These are phyloP conservation scores for Parastagonospora avenae DNA, from an alignment of 2,329 filamentous ascomycete genomes.

Conservation along the genomic window DNA sequence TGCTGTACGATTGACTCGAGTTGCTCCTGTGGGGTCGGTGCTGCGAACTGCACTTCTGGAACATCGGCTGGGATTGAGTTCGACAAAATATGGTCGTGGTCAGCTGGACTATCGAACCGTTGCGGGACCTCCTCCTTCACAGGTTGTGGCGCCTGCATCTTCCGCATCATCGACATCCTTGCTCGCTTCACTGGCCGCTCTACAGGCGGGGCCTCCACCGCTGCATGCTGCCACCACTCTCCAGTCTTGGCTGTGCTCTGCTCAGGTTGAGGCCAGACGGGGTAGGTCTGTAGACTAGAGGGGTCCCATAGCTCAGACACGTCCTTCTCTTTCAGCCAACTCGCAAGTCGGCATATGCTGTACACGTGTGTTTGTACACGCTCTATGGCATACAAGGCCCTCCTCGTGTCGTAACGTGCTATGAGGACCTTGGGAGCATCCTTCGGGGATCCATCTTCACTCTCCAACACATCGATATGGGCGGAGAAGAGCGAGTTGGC, in stretches of 20 bases:
- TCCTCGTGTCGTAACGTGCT: conserved; percentile 54
- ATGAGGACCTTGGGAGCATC: conserved; percentile 38
- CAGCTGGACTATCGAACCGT: neutral
- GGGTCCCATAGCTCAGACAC: conserved; percentile 48
- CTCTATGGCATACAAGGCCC: conserved; percentile 81
- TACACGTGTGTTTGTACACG: conserved; percentile 66
- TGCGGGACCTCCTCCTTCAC: conserved; percentile 8
- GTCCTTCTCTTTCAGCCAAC: conserved; percentile 66
- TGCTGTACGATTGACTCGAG: conserved; percentile 57
- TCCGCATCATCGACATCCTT: conserved; percentile 41
- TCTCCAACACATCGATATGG: conserved; percentile 40
- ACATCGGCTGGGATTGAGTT: conserved; percentile 5
- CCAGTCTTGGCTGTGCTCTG: neutral
- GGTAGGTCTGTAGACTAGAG: conserved; percentile 55
- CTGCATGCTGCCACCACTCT: conserved; percentile 43
- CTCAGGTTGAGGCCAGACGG: conserved; percentile 58
- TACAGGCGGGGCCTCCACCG: conserved; percentile 19
- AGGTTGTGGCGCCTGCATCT: conserved; percentile 7
- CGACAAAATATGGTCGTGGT: conserved; percentile 2
- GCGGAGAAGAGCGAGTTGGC: conserved; percentile 43
- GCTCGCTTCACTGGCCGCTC: conserved; percentile 26
- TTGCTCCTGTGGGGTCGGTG: conserved; percentile 44
- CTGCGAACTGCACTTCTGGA: conserved; percentile 7
- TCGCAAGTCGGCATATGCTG: conserved; percentile 69
- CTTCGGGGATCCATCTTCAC: conserved; percentile 3